Evolutionary conservation across 2,329 filamentous ascomycete genomes (phyloP).

Genomic region (Lasiodiplodia gonubiensis): DNA sequence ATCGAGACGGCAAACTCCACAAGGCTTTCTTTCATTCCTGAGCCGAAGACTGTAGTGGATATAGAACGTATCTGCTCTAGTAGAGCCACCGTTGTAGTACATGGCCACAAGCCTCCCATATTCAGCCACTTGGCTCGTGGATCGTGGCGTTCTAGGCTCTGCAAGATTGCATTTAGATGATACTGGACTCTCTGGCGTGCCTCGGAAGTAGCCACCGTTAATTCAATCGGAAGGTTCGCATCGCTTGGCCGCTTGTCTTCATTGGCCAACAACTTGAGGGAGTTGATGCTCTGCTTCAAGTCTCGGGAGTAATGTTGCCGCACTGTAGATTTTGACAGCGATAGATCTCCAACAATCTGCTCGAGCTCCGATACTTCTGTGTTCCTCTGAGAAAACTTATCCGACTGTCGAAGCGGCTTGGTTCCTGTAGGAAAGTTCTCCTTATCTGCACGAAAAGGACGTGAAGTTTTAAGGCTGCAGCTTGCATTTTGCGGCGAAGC

Average conservation of each 20-base stretch:
- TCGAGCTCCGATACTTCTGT: background rate
- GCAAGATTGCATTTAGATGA: background rate
- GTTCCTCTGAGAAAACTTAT: background rate
- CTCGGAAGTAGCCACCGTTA: background rate
- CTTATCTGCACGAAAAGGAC: background rate
- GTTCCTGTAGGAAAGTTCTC: background rate
- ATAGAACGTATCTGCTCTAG: conserved; percentile 56
- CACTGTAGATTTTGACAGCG: background rate
- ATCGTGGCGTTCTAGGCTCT: background rate
- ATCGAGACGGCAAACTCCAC: conserved; percentile 53
- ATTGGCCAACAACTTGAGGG: background rate
- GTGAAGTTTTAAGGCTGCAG: background rate
- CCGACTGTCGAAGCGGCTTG: background rate
- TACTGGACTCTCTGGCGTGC: background rate
- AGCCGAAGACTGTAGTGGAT: conserved; percentile 39
- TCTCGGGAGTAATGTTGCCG: conserved; percentile 8
- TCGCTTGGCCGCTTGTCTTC: background rate
- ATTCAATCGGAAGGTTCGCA: background rate
- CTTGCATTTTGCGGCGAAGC: background rate
- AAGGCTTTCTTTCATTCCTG: conserved; percentile 48
- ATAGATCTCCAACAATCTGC: background rate
- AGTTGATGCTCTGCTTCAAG: conserved; percentile 15
- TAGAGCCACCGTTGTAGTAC: conserved; percentile 35
- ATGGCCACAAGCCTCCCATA: conserved; percentile 30
- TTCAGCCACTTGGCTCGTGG: conserved; percentile 35